Conservation (phyloP, 2,329 filamentous ascomycete genomes). For the Metarhizium rileyi region DNA sequence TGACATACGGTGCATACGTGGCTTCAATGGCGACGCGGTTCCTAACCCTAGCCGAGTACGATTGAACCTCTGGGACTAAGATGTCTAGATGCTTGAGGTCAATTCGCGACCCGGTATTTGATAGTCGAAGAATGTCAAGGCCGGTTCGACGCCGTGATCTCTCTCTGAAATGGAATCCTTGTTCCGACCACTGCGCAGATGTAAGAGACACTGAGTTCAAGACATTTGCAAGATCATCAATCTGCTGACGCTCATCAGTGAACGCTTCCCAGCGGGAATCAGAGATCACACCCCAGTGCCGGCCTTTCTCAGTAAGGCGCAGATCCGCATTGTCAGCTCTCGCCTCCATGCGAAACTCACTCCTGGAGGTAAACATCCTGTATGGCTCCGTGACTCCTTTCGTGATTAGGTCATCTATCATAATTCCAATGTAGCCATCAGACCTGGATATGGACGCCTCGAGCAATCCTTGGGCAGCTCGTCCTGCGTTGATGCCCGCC, state of each 20-base stretch:
- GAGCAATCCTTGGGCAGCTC: slow-evolving; percentile 57
- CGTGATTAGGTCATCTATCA: slow-evolving; percentile 96
- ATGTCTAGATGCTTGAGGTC: slow-evolving; percentile 44
- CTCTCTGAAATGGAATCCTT: slow-evolving; percentile 58
- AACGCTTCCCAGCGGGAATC: slow-evolving; percentile 69
- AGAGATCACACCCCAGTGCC: slow-evolving; percentile 66
- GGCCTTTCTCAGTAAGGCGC: slow-evolving; percentile 71
- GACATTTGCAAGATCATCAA: slow-evolving; percentile 52
- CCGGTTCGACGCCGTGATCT: slow-evolving; percentile 61
- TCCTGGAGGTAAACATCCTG: slow-evolving; percentile 94
- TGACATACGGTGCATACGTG: slow-evolving; percentile 78
- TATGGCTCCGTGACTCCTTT: slow-evolving; percentile 97
- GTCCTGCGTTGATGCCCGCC: slow-evolving; percentile 87
- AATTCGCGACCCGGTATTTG: slow-evolving; percentile 36
- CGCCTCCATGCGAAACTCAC: slow-evolving; percentile 88
- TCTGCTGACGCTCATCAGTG: slow-evolving; percentile 53
- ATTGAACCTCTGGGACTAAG: slow-evolving; percentile 45
- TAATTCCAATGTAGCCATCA: slow-evolving; percentile 94
- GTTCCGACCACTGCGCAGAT: slow-evolving; percentile 55
- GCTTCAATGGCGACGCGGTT: slow-evolving; percentile 71
- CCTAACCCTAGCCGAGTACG: slow-evolving; percentile 49
- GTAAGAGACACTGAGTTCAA: slow-evolving; percentile 51
- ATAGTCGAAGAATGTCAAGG: slow-evolving; percentile 68
- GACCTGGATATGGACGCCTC: slow-evolving; percentile 64
- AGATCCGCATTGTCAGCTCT: slow-evolving; percentile 91